Evolutionary conservation across 495 filamentous ascomycete species (phyloP).

Genomic region (Aspergillus baeticus): DNA sequence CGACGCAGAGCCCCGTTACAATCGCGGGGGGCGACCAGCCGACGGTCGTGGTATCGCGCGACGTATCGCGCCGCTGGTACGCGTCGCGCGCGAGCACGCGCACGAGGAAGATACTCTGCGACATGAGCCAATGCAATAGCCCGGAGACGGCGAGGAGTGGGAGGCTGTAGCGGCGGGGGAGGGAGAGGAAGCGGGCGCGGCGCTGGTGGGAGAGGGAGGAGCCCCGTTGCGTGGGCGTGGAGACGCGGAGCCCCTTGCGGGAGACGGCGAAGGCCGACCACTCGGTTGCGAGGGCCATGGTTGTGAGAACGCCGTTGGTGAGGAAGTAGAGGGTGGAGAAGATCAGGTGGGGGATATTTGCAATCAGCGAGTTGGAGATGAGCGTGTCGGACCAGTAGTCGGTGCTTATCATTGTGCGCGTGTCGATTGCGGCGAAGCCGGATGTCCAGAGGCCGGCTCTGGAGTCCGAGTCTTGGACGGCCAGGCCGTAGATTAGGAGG

Average conservation of each 20-base stretch:
- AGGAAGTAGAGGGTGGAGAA: constrained; percentile 42
- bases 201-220: too few species aligned
- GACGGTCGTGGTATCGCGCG: constrained; percentile 17
- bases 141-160: constrained; percentile 27
- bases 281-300: constrained; percentile 39
- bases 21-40: constrained; percentile 33
- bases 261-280: constrained; percentile 27
- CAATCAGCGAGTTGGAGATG: not conserved
- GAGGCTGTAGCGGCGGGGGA: constrained; percentile 40
- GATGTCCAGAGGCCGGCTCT: constrained; percentile 21
- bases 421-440: constrained; percentile 1
- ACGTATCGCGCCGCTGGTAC: not conserved
- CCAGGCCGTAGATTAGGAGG: not conserved
- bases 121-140: constrained; percentile 42
- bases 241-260: constrained; percentile 45
- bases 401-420: not conserved
- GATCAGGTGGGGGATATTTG: constrained; percentile 43
- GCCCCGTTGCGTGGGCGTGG: constrained; percentile 26
- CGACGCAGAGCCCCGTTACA: constrained; percentile 26
- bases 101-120: constrained; percentile 39
- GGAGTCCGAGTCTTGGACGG: not conserved
- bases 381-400: not conserved
- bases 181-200: constrained; percentile 40
- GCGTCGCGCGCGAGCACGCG: constrained; percentile 19
- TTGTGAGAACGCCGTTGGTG: constrained; percentile 37